These are phyloP conservation scores for Vanilla planifolia DNA, from an alignment of 106 monocot species.

Conservation along the genomic window DNA sequence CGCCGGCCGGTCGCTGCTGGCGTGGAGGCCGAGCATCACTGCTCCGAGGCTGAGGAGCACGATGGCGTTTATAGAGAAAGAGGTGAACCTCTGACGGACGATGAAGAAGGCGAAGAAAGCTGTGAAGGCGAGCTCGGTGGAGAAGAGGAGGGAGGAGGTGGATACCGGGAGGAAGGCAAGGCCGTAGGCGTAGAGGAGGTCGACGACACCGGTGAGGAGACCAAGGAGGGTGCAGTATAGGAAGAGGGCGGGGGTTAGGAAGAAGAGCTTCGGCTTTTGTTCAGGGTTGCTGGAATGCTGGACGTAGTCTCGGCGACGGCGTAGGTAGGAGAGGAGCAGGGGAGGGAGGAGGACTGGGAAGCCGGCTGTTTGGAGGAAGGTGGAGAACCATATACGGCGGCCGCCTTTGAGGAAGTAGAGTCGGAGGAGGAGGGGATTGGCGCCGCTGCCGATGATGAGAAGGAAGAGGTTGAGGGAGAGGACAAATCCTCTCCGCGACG, in stretches of 20 bases:
- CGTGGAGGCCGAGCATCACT: constrained; percentile 5
- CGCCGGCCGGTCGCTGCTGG: constrained; percentile 8
- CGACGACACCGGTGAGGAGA: constrained; percentile 3
- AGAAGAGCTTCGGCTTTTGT: neutral
- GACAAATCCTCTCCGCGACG: too few species aligned
- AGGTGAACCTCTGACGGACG: constrained; percentile 12
- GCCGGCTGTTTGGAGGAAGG: constrained; percentile 31
- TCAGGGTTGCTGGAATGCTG: neutral
- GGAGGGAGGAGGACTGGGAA: constrained; percentile 21
- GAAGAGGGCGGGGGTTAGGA: constrained; percentile 8
- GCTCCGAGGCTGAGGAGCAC: constrained; percentile 11
- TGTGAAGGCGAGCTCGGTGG: constrained; percentile 14
- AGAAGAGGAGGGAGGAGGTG: constrained; percentile 5
- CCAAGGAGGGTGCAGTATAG: neutral
- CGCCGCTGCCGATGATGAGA: constrained; percentile 30
- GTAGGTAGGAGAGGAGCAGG: constrained; percentile 6
- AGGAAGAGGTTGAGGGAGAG: constrained; percentile 13
- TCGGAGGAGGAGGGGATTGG: constrained; percentile 51
- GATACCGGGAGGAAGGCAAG: constrained; percentile 11
- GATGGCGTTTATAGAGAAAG: constrained; percentile 14
- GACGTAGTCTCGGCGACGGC: neutral
- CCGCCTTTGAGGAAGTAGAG: constrained; percentile 78
- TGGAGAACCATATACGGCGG: constrained; percentile 44
- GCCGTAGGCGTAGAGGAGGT: constrained; percentile 12
- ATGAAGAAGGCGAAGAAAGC: constrained; percentile 19